Evolutionary conservation across 2,329 filamentous ascomycete genomes (phyloP), one percentile per base, ranked within the genome.

Genomic region (Fusarium camptoceras): DNA sequence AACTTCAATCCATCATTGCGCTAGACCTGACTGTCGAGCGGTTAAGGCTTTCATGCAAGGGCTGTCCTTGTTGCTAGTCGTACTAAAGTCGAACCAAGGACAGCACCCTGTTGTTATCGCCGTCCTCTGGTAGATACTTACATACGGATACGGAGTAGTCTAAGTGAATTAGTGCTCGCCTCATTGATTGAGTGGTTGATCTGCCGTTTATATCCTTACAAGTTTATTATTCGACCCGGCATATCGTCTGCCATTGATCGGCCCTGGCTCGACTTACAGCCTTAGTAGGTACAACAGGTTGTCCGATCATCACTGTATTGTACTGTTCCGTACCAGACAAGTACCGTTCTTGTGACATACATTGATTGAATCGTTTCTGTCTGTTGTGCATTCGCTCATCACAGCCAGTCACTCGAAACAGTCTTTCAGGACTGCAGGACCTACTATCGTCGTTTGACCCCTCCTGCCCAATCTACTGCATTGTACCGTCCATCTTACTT

Each of bases 11-110:
- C 46, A 43, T 42, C 51, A 48, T 47, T 49, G 48, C 49, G 59
- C 55, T 58, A 62, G 37, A 56, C 64, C 28, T 24, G 47, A 49
- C 18, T 41, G 65, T 64, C 66, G 50, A 56, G 39, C 37, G 66
- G 56, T 63, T 69, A 55, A 65, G 58, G 55, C 53, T 70, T 44
- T 43, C 46, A 53, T 66, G 50, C 66, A 72, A 66, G 71, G 70
- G 56, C 58, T 30, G 65, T 67, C 70, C 62, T 73, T 65, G 53
- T 49, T 60, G 49, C 37, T 56, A 30, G 54, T 39, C 11, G 51
- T 50, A 41, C 37, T 48, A n/a, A 15, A 48, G 41, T 55, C 18
- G 31, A 55, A 65, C 54, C 66, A 65, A 41, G 66, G 60, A 42
- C 53, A 51, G 39, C 53, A 70, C 31, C 50, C 16, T 30, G 28